Conservation (phyloP, 78 protist genomes). For the Cyanophora paradoxa region DNA sequence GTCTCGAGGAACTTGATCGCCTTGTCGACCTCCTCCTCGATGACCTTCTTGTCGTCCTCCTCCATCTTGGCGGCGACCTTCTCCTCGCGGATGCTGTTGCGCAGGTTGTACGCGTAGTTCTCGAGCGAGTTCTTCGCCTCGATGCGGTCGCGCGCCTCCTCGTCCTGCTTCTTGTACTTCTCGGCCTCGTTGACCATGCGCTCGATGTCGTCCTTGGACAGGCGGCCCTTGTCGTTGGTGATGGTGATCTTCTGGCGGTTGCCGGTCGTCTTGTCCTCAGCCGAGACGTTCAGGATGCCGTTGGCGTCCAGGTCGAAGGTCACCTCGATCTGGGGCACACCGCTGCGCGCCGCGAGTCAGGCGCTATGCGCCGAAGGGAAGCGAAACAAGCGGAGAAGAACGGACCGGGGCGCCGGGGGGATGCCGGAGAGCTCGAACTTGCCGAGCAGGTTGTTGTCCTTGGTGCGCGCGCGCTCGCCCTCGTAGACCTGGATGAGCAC, state of each 20-base stretch:
- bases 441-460: slow-evolving; percentile 71
- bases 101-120: slow-evolving; percentile 69
- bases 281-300: slow-evolving; percentile 91
- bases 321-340: slow-evolving; percentile 95
- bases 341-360: no score
- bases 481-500: slow-evolving; percentile 85
- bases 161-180: slow-evolving; percentile 74
- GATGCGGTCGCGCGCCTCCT: slow-evolving; percentile 41
- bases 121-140: slow-evolving; percentile 81
- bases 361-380: no score
- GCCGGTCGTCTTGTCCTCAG: slow-evolving; percentile 85
- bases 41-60: slow-evolving; percentile 19
- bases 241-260: slow-evolving; percentile 78
- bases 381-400: no score
- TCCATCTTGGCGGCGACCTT: slow-evolving; percentile 31
- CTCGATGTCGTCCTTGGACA: slow-evolving; percentile 83
- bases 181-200: slow-evolving; percentile 93
- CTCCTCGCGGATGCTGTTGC: slow-evolving; percentile 22
- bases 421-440: slow-evolving; percentile 68
- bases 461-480: slow-evolving; percentile 90
- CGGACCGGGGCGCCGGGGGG: slow-evolving; percentile 96
- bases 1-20: slow-evolving; percentile 58
- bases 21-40: slow-evolving; percentile 17
- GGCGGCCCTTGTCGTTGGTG: slow-evolving; percentile 92
- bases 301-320: slow-evolving; percentile 93